Evolutionary conservation across 495 filamentous ascomycete genomes (phyloP).

Genomic region (Elaphomyces granulatus): DNA sequence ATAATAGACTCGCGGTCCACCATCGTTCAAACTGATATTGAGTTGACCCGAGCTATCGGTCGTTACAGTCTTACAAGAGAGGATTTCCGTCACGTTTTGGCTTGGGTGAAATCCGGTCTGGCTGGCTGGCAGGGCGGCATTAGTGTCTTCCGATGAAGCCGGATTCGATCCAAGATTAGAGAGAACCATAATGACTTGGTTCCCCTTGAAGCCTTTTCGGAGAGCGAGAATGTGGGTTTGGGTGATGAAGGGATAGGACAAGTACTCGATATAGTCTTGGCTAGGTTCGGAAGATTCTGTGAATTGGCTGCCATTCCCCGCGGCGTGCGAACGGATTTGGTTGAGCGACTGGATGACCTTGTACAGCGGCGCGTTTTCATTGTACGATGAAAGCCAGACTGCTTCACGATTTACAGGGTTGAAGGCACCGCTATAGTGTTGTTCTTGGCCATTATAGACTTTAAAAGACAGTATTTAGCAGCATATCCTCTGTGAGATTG

Average conservation of each 20-base stretch:
- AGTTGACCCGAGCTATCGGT: slow-evolving; percentile 17
- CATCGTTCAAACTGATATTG: slow-evolving; percentile 15
- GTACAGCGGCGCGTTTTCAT: slow-evolving; percentile 29
- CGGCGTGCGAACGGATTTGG: slow-evolving; percentile 8
- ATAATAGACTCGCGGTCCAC: slow-evolving; percentile 12
- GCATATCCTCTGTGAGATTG: background rate
- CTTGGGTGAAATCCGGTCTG: slow-evolving; percentile 18
- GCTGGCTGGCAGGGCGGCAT: slow-evolving; percentile 30
- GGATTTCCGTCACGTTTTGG: slow-evolving; percentile 11
- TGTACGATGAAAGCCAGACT: slow-evolving; percentile 53
- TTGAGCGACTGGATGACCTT: slow-evolving; percentile 8
- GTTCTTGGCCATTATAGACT: slow-evolving; percentile 57
- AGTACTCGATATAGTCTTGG: slow-evolving; percentile 7
- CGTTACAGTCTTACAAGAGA: slow-evolving; percentile 14
- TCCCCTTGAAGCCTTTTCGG: slow-evolving; percentile 11
- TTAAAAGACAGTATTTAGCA: background rate
- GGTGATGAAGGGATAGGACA: slow-evolving; percentile 9
- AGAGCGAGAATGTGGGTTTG: slow-evolving; percentile 9
- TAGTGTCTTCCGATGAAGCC: slow-evolving; percentile 8
- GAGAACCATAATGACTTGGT: slow-evolving; percentile 12
- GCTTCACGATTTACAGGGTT: slow-evolving; percentile 60
- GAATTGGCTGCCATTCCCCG: slow-evolving; percentile 7
- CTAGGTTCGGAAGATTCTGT: background rate
- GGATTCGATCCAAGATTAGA: slow-evolving; percentile 18
- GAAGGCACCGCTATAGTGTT: slow-evolving; percentile 43